phyloP scores from a whole-genome alignment of 306 rosid species.

The Dicorynia guianensis region DNA sequence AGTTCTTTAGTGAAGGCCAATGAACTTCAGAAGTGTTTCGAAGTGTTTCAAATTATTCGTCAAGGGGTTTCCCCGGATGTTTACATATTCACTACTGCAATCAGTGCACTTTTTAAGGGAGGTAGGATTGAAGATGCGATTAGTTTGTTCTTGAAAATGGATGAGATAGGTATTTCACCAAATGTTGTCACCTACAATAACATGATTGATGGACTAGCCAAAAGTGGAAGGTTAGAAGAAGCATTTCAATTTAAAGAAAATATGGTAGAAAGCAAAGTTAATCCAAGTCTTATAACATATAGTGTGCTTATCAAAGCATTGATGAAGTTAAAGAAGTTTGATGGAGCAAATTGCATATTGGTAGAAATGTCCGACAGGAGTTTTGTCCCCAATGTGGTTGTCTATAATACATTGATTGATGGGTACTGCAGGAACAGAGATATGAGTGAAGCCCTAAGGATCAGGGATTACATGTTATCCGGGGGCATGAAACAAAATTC shows the following conservation, averaged over 20 bases:
- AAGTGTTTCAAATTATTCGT: slow-evolving; percentile 56
- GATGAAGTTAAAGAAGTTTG: slow-evolving; percentile 58
- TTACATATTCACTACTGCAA: slow-evolving; percentile 60
- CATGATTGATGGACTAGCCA: slow-evolving; percentile 71
- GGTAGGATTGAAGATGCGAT: slow-evolving; percentile 66
- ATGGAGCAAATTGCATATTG: slow-evolving; percentile 54
- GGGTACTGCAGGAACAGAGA: slow-evolving; percentile 69
- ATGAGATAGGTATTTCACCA: slow-evolving; percentile 60
- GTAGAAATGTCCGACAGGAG: slow-evolving; percentile 63
- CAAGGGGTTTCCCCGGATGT: slow-evolving; percentile 58
- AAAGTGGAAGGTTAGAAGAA: slow-evolving; percentile 62
- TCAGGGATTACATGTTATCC: slow-evolving; percentile 65
- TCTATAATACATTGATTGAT: slow-evolving; percentile 65
- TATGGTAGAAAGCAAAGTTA: slow-evolving; percentile 58
- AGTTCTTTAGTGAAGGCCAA: slow-evolving; percentile 64
- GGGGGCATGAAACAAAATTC: slow-evolving; percentile 67
- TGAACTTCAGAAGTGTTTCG: slow-evolving; percentile 53
- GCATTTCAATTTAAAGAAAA: slow-evolving; percentile 60
- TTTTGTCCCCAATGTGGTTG: slow-evolving; percentile 61
- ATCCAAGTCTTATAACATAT: slow-evolving; percentile 61
- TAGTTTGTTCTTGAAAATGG: slow-evolving; percentile 62
- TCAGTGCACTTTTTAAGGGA: slow-evolving; percentile 64
- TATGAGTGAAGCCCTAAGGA: slow-evolving; percentile 63
- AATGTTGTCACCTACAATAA: slow-evolving; percentile 76
- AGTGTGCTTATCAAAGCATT: slow-evolving; percentile 70